Evolutionary conservation across 2,329 filamentous ascomycete genomes (phyloP).

Genomic region (Tolypocladium ophioglossoides): DNA sequence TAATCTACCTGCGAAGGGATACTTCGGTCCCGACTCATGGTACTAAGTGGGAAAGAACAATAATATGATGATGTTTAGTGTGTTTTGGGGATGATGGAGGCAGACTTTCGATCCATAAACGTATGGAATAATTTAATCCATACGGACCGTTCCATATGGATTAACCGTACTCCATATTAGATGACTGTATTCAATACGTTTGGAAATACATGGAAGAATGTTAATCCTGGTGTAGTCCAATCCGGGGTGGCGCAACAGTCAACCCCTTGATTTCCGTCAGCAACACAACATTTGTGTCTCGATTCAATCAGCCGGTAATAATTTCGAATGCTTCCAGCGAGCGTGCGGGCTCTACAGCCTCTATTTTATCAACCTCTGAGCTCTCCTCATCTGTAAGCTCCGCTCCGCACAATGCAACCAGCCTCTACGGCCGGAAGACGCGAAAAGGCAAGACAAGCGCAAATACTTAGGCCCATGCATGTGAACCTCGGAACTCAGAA

Average conservation of each 20-base stretch:
- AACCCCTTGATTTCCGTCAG: too few species aligned
- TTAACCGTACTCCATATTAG: background rate
- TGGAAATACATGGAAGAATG: background rate
- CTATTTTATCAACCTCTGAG: background rate
- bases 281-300: too few species aligned
- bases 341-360: too few species aligned
- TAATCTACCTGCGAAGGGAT: conserved; percentile 3
- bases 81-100: too few species aligned
- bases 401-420: background rate
- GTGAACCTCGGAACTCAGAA: background rate
- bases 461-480: background rate
- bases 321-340: too few species aligned
- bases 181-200: background rate
- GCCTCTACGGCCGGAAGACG: background rate
- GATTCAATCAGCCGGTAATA: too few species aligned
- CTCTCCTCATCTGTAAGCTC: background rate
- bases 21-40: conserved; percentile 6
- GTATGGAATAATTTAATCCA: background rate
- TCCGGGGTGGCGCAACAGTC: too few species aligned
- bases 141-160: background rate
- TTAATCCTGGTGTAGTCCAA: too few species aligned
- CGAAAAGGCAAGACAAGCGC: background rate
- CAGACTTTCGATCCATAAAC: background rate
- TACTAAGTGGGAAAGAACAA: background rate
- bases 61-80: too few species aligned